Conservation (phyloP, 2,329 filamentous ascomycete genomes). For the Dichotomopilus funicola region DNA sequence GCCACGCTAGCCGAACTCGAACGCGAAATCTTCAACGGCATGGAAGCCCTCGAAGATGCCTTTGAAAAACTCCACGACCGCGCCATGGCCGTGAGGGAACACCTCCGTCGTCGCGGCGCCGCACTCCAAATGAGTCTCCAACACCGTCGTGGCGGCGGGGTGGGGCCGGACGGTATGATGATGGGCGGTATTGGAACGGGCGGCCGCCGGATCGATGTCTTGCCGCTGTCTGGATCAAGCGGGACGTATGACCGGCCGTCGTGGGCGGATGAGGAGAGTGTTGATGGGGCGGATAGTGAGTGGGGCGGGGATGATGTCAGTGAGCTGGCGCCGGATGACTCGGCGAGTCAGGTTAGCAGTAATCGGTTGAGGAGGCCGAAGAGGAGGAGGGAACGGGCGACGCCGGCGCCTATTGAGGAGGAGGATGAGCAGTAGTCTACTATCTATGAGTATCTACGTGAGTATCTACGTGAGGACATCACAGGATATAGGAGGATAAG, state of each 20-base stretch:
- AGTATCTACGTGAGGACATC: neutral
- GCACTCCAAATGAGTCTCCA: slow-evolving; percentile 62
- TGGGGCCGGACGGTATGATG: slow-evolving; percentile 22
- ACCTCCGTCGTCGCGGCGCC: slow-evolving; percentile 74
- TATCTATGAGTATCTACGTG: neutral
- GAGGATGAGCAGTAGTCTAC: slow-evolving; percentile 44
- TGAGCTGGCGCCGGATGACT: slow-evolving; percentile 69
- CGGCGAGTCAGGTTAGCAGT: slow-evolving; percentile 72
- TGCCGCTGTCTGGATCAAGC: slow-evolving; percentile 43
- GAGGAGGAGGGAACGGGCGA: slow-evolving; percentile 61
- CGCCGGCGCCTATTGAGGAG: slow-evolving; percentile 67
- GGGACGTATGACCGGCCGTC: slow-evolving; percentile 41
- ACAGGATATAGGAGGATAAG: neutral
- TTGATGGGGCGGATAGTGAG: slow-evolving; percentile 50
- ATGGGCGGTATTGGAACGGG: slow-evolving; percentile 21
- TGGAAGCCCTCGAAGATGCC: slow-evolving; percentile 90
- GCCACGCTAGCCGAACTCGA: slow-evolving; percentile 85
- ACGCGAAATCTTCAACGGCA: slow-evolving; percentile 84
- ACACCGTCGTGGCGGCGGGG: slow-evolving; percentile 41
- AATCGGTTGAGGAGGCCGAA: slow-evolving; percentile 61
- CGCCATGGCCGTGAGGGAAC: slow-evolving; percentile 72
- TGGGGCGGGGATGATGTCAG: slow-evolving; percentile 50
- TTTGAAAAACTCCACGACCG: slow-evolving; percentile 86
- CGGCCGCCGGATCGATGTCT: slow-evolving; percentile 45
- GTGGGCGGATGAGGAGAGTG: slow-evolving; percentile 38